Conservation (phyloP, 2,329 filamentous ascomycete species). For the Fusarium nygamai region DNA sequence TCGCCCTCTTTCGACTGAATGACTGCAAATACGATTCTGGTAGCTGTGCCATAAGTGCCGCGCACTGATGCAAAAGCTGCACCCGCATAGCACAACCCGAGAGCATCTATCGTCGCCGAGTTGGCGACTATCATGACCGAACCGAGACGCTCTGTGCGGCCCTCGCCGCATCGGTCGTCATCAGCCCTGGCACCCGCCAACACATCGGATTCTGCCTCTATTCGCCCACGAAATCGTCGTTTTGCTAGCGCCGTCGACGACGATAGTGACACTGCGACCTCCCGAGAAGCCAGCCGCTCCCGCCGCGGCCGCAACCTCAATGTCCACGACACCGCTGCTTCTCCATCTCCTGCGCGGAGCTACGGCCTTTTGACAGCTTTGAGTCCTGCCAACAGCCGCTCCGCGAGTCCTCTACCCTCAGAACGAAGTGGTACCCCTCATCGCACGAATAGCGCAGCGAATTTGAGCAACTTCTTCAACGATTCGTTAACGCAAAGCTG, state of each 20-base stretch:
- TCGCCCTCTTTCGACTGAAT: conserved; percentile 29
- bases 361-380: conserved; percentile 46
- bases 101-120: conserved; percentile 47
- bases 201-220: conserved; percentile 52
- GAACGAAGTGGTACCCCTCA: conserved; percentile 48
- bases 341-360: conserved; percentile 49
- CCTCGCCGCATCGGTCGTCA: conserved; percentile 55
- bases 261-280: conserved; percentile 35
- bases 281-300: conserved; percentile 28
- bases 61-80: conserved; percentile 49
- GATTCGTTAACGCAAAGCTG: conserved; percentile 64
- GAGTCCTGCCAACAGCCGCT: conserved; percentile 54
- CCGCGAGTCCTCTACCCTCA: conserved; percentile 60
- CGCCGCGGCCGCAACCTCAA: conserved; percentile 36
- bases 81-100: conserved; percentile 37
- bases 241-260: conserved; percentile 48
- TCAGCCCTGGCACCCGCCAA: conserved; percentile 57
- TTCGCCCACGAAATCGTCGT: conserved; percentile 63
- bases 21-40: conserved; percentile 25
- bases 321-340: conserved; percentile 20
- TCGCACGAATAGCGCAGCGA: conserved; percentile 50
- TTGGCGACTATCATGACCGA: conserved; percentile 52
- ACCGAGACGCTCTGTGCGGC: conserved; percentile 43
- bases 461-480: conserved; percentile 56
- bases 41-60: conserved; percentile 33